A percentile compares a stretch with the other conserved stretches of the same genome.
Conservation (phyloP, 2,329 filamentous ascomycete species). For the Fusarium annulatum region DNA sequence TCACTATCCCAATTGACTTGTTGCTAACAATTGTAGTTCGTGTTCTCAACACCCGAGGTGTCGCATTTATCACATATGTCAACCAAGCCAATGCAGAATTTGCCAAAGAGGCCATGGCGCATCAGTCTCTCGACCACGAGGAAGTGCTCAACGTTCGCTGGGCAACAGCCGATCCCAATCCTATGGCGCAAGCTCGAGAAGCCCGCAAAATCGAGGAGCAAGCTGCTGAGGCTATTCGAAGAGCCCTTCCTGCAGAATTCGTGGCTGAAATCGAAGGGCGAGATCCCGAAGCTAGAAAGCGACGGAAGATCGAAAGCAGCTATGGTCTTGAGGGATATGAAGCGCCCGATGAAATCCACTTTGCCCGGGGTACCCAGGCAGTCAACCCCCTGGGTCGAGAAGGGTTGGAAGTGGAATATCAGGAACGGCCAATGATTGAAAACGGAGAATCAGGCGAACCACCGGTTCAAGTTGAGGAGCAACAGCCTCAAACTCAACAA, state of each 20-base stretch:
- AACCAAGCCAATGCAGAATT: conserved; percentile 93
- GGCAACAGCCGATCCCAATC: conserved; percentile 97
- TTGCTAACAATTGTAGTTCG: conserved; percentile 60
- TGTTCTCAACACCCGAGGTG: conserved; percentile 87
- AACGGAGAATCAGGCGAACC: conserved; percentile 60
- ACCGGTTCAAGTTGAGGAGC: conserved; percentile 48
- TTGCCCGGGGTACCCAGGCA: conserved; percentile 79
- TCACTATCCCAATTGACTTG: background rate
- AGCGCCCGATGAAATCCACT: conserved; percentile 93
- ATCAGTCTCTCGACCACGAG: conserved; percentile 89
- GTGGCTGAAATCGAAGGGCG: conserved; percentile 94
- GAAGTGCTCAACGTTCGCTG: conserved; percentile 96
- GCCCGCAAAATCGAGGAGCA: conserved; percentile 92
- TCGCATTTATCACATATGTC: conserved; percentile 93
- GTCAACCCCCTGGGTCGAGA: conserved; percentile 69
- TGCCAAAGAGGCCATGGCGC: conserved; percentile 94
- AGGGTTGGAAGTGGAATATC: conserved; percentile 72
- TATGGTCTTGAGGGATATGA: conserved; percentile 94
- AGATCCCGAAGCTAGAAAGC: conserved; percentile 86
- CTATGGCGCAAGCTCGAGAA: conserved; percentile 92
- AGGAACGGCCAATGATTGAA: conserved; percentile 69
- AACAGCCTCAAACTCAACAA: conserved; percentile 52
- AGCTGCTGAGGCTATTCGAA: conserved; percentile 90
- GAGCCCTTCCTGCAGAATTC: conserved; percentile 88
- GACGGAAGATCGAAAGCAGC: conserved; percentile 87